These are phyloP conservation scores for Vitis riparia DNA, from an alignment of 164 flowering plant species.

Conservation along the genomic window DNA sequence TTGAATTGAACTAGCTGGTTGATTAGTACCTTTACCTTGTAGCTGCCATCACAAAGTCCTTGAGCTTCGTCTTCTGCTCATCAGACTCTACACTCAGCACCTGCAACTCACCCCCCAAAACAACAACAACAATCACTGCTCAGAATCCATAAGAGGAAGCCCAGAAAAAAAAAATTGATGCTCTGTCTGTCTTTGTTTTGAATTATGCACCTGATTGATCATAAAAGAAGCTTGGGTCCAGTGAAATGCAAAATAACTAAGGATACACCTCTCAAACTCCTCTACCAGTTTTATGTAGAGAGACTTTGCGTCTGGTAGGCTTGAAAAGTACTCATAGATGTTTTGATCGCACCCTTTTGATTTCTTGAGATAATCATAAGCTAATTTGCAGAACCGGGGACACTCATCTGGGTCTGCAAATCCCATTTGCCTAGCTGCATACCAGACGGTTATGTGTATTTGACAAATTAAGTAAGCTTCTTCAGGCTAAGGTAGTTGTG, in stretches of 20 bases:
- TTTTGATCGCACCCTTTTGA: constrained; percentile 51
- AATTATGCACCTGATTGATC: constrained; percentile 58
- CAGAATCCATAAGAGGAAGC: neutral
- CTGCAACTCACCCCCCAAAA: constrained; percentile 29
- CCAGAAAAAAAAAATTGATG: neutral
- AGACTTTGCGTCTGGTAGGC: constrained; percentile 41
- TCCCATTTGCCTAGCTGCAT: constrained; percentile 83
- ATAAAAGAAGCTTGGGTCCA: constrained; percentile 70
- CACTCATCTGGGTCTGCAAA: constrained; percentile 58
- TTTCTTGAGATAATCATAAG: constrained; percentile 58
- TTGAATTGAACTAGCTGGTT: too few relatives aligned
- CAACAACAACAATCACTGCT: too few relatives aligned
- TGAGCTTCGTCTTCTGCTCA: constrained; percentile 49
- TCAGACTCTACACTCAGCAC: constrained; percentile 52
- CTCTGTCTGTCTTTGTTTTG: too few relatives aligned
- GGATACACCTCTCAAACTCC: constrained; percentile 81
- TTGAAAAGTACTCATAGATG: constrained; percentile 51
- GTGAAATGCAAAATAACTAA: constrained; percentile 78
- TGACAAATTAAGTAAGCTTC: too few relatives aligned
- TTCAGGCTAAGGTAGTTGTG: too few relatives aligned
- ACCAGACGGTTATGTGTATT: too few relatives aligned
- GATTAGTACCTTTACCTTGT: constrained; percentile 54
- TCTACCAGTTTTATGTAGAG: constrained; percentile 60
- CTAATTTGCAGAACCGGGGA: constrained; percentile 57
- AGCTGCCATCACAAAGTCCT: constrained; percentile 71